Conservation (phyloP, 129 eudicot species). For the Deinandra increscens region DNA sequence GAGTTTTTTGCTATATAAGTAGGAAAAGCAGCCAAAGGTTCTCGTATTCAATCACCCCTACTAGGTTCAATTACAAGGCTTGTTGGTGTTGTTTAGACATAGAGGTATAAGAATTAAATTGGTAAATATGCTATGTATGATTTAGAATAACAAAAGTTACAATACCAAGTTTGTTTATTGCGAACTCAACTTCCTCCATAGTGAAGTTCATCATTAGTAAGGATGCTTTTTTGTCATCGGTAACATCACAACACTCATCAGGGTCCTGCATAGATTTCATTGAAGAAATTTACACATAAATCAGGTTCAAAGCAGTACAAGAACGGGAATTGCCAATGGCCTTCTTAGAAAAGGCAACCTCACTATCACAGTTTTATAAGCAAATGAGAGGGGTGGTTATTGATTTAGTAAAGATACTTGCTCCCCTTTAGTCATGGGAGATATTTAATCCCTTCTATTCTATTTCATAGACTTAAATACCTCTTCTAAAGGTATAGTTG, state of each 20-base stretch:
- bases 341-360: conserved; percentile 13
- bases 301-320: conserved; percentile 19
- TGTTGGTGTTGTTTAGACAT: not conserved
- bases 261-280: conserved; percentile 54
- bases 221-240: conserved; percentile 56
- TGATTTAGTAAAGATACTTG: not conserved
- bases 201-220: conserved; percentile 84
- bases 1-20: not conserved
- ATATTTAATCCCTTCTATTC: not conserved
- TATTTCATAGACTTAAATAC: conserved; percentile 25
- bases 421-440: not conserved
- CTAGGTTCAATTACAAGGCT: conserved; percentile 10
- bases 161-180: conserved; percentile 81
- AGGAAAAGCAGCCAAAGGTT: conserved; percentile 5
- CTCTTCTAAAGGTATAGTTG: conserved; percentile 46
- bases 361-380: not conserved
- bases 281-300: conserved; percentile 12
- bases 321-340: conserved; percentile 1
- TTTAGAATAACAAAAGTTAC: conserved; percentile 13
- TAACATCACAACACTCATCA: conserved; percentile 38
- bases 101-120: not conserved
- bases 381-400: not conserved
- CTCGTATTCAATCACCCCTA: conserved; percentile 4
- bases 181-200: conserved; percentile 68
- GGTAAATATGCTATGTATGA: conserved; percentile 1